A percentile compares a stretch with the other conserved stretches of the same genome.
phyloP scores from a whole-genome alignment of 2,329 filamentous ascomycete species.

The Pezicula radicicola region DNA sequence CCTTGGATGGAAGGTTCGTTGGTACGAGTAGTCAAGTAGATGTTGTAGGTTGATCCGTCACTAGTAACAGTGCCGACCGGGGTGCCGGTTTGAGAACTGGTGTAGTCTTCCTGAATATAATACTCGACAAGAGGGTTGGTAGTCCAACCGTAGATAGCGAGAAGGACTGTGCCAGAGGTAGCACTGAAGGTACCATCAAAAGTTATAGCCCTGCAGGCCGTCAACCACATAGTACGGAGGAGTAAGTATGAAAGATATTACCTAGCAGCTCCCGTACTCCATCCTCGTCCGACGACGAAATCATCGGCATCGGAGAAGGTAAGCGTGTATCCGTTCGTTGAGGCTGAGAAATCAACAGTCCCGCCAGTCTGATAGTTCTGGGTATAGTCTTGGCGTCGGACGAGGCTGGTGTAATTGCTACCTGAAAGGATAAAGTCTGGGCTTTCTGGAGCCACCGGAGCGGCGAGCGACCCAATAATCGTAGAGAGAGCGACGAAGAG shows the following conservation, averaged over 20 bases:
- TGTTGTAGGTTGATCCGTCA: constrained; percentile 50
- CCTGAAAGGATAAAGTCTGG: constrained; percentile 9
- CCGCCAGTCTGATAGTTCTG: constrained; percentile 18
- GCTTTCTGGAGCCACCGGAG: no score
- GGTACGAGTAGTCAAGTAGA: constrained; percentile 27
- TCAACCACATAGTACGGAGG: no score
- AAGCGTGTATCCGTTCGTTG: constrained; percentile 9
- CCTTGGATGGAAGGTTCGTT: constrained; percentile 41
- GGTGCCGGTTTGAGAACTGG: constrained; percentile 43
- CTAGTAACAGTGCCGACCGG: constrained; percentile 46
- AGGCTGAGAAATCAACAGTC: constrained; percentile 11
- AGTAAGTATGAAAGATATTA: background rate
- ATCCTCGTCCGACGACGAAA: constrained; percentile 14
- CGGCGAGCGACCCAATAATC: no score
- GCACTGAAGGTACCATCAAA: constrained; percentile 36
- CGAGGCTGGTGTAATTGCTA: constrained; percentile 2
- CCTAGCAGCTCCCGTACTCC: constrained; percentile 9
- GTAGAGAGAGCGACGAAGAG: no score
- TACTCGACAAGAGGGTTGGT: constrained; percentile 52
- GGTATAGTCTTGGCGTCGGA: constrained; percentile 12
- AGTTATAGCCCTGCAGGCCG: constrained; percentile 24
- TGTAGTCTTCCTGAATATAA: constrained; percentile 54
- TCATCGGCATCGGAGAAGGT: constrained; percentile 10
- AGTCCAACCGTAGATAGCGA: constrained; percentile 57
- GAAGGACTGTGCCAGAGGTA: constrained; percentile 39